Percentiles rank a stretch among this genome's conserved stretches.
Evolutionary conservation across 2,329 filamentous ascomycete species (phyloP).

Genomic region (Pseudogymnoascus sp.): DNA sequence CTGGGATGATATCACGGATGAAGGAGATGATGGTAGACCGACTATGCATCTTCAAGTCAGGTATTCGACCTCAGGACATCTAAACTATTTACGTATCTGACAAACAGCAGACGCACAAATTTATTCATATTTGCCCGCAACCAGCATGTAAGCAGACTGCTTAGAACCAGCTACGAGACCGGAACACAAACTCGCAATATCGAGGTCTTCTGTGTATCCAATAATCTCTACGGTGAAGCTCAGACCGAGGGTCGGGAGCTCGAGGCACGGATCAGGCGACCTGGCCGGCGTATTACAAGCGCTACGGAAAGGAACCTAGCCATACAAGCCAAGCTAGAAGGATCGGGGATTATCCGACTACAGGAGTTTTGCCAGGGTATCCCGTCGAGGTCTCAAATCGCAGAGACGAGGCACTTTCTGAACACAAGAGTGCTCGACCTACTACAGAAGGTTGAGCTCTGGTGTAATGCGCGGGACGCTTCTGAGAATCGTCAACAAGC

Average conservation of each 20-base stretch:
- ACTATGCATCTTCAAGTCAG: neutral
- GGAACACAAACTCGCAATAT: slow-evolving; percentile 8
- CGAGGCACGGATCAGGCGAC: neutral
- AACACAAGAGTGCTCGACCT: slow-evolving; percentile 11
- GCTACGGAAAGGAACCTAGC: neutral
- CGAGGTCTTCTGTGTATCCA: slow-evolving; percentile 14
- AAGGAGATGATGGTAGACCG: neutral
- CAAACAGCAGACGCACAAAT: slow-evolving; percentile 5
- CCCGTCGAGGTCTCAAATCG: slow-evolving; percentile 12
- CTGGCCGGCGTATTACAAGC: neutral
- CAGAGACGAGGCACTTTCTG: slow-evolving; percentile 16
- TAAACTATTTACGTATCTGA: slow-evolving; percentile 3
- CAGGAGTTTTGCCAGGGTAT: slow-evolving; percentile 12
- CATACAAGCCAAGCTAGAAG: slow-evolving; percentile 9
- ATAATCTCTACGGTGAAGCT: slow-evolving; percentile 11
- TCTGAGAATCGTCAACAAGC: neutral
- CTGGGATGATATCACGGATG: neutral
- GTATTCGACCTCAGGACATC: neutral
- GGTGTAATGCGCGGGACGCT: slow-evolving; percentile 13
- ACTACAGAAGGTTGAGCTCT: slow-evolving; percentile 13
- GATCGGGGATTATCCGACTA: slow-evolving; percentile 12
- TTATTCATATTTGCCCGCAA: slow-evolving; percentile 14
- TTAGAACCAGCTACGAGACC: slow-evolving; percentile 8
- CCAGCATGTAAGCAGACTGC: slow-evolving; percentile 7
- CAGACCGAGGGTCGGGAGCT: neutral